Evolutionary conservation across 106 monocot species (phyloP).

Genomic region (Amphibolis antarctica): DNA sequence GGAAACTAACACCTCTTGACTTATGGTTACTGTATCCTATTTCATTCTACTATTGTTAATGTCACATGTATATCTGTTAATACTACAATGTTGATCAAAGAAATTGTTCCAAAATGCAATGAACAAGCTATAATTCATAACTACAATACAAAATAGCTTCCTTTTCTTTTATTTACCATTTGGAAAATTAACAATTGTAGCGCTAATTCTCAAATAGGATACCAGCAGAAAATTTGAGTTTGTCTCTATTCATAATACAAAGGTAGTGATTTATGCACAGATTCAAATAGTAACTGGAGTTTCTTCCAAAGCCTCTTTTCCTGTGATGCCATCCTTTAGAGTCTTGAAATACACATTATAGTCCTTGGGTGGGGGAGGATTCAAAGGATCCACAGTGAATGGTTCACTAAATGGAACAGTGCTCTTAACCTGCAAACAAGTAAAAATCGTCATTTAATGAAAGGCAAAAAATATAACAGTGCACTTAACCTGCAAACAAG

Average conservation of each 20-base stretch:
- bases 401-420: constrained; percentile 78
- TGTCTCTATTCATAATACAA: background rate
- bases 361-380: constrained; percentile 74
- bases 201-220: too few relatives aligned
- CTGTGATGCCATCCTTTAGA: constrained; percentile 74
- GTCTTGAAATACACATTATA: constrained; percentile 60
- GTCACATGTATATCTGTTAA: too few relatives aligned
- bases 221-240: too few relatives aligned
- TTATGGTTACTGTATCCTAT: too few relatives aligned
- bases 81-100: too few relatives aligned
- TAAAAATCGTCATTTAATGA: background rate
- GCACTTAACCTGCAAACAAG: constrained; percentile 56
- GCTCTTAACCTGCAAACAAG: constrained; percentile 57
- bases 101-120: too few relatives aligned
- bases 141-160: too few relatives aligned
- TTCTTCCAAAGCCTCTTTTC: constrained; percentile 66
- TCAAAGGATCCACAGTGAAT: constrained; percentile 63
- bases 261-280: background rate
- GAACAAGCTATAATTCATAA: too few relatives aligned
- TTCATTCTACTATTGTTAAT: too few relatives aligned
- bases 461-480: constrained; percentile 74
- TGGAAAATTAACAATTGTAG: too few relatives aligned
- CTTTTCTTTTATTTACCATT: too few relatives aligned
- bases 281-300: constrained; percentile 32
- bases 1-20: too few relatives aligned